Evolutionary conservation across 2,329 filamentous ascomycete genomes (phyloP), one percentile per base, ranked within the genome.

Genomic region (Botrytis byssoidea): DNA sequence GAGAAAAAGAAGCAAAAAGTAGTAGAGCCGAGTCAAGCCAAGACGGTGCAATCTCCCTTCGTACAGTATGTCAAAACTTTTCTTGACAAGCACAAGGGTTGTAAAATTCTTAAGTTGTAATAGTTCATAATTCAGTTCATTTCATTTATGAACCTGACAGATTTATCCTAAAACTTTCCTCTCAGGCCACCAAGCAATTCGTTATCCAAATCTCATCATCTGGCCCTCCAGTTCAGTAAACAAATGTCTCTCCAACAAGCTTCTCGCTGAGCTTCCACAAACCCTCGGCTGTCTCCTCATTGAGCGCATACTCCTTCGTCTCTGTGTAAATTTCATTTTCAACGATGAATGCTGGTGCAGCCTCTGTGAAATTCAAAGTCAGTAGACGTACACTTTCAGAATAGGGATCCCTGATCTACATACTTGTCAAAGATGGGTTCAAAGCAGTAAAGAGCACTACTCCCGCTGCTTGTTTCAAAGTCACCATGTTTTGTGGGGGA

Each of bases 251-350:
- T 1, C 70, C 70, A 20, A 72, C 72, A 60, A 74, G 44, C 60
- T 72, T 60, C 72, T 74, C 72, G 68, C 70, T 72, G 32, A 76
- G 57, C 42, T 46, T 44, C 73, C 75, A 76, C 18, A 75, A 66
- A 2, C 46, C 70, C n/a, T 72, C 60, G 4, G 51, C 72, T 22
- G 40, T 72, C 51, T 74, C 70, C 44, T 55, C 12, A 46, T 70
- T n/a, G 12, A 57, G 20, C 4, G 61, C 64, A 65, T 72, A 60
- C 0, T 66, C 61, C 40, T 55, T 59, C 1, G 51, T 69, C 37
- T 42, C 14, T 5, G 67, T 69, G 9, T 59, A 44, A 16, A 35
- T 57, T 16, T 18, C 2, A 6, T 69, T 69, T 37, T 59, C 67
- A 3, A 59, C 48, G 20, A 59, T 59, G 37, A 57, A 69, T 6